Evolutionary conservation across 2,329 filamentous ascomycete species (phyloP).

Genomic region (Ilyonectria robusta): DNA sequence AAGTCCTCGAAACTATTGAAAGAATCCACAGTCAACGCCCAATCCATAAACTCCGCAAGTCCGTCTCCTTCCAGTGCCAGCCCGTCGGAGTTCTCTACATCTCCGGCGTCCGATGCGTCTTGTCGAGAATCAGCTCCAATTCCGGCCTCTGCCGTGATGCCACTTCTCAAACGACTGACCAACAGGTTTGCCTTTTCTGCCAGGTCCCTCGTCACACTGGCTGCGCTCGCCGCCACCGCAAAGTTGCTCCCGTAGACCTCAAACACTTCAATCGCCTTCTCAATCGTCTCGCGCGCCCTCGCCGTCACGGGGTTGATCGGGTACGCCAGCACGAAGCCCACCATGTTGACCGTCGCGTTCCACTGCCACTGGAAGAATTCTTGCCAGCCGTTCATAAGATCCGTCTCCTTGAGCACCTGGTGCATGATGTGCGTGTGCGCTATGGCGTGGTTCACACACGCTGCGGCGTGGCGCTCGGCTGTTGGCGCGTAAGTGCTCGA

Average conservation of each 20-base stretch:
- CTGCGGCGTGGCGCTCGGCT: conserved; percentile 35
- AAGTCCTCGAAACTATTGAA: conserved; percentile 46
- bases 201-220: conserved; percentile 53
- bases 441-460: conserved; percentile 44
- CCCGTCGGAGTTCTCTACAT: not conserved
- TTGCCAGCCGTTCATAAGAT: conserved; percentile 46
- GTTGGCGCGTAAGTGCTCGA: conserved; percentile 31
- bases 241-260: conserved; percentile 56
- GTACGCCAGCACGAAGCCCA: conserved; percentile 53
- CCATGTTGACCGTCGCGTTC: conserved; percentile 50
- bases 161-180: conserved; percentile 22
- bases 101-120: not conserved
- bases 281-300: conserved; percentile 48
- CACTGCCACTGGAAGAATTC: conserved; percentile 49
- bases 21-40: conserved; percentile 47
- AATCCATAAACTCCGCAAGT: conserved; percentile 46
- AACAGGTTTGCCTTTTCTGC: conserved; percentile 41
- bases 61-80: conserved; percentile 24
- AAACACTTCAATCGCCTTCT: conserved; percentile 57
- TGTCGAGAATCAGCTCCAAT: not conserved
- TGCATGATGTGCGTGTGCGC: conserved; percentile 45
- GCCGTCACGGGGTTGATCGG: conserved; percentile 46
- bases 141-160: conserved; percentile 22
- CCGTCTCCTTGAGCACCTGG: conserved; percentile 43
- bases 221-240: conserved; percentile 55